These are phyloP conservation scores for Rhizopogon hawkerae DNA, from an alignment of 1,284 basidiomycete genomes.

Conservation along the genomic window DNA sequence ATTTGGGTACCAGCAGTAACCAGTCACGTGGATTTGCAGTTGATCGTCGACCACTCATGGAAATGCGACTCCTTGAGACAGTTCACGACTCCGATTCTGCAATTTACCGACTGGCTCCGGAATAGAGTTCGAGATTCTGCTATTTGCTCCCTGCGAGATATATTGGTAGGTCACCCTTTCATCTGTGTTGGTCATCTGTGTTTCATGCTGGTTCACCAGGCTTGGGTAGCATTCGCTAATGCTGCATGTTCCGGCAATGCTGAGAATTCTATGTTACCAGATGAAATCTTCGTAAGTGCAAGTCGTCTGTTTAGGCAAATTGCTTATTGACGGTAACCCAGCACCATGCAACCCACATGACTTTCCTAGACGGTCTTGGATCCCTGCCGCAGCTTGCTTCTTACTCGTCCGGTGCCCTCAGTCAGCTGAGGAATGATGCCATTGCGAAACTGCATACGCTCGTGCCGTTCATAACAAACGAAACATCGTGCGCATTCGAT, in stretches of 20 bases:
- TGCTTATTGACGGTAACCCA: conserved; percentile 25
- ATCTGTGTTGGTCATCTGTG: conserved; percentile 2
- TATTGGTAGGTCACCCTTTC: conserved; percentile 53
- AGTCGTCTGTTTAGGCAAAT: background rate
- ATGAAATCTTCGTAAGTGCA: conserved; percentile 66
- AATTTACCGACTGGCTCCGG: conserved; percentile 80
- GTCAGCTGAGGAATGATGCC: conserved; percentile 44
- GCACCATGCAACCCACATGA: conserved; percentile 86
- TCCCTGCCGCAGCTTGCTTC: conserved; percentile 63
- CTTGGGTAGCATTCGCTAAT: conserved; percentile 90
- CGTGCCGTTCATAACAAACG: conserved; percentile 34
- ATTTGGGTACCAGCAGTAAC: conserved; percentile 96
- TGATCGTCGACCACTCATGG: conserved; percentile 79
- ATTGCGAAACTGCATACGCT: conserved; percentile 40
- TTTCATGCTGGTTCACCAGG: conserved; percentile 38
- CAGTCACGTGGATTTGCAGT: conserved; percentile 64
- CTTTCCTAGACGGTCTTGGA: conserved; percentile 76
- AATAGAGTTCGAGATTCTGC: conserved; percentile 58
- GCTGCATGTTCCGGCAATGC: conserved; percentile 36
- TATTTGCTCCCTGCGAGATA: conserved; percentile 77
- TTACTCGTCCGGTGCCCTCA: conserved; percentile 44
- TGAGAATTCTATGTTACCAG: conserved; percentile 31
- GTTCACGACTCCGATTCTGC: conserved; percentile 65
- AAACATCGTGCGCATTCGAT: conserved; percentile 28
- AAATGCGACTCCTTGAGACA: conserved; percentile 42